Percentiles rank a stretch among this genome's conserved stretches.
These are phyloP conservation scores for Helotiales sp. DNA, from an alignment of 2,329 filamentous ascomycete species.

Conservation along the genomic window DNA sequence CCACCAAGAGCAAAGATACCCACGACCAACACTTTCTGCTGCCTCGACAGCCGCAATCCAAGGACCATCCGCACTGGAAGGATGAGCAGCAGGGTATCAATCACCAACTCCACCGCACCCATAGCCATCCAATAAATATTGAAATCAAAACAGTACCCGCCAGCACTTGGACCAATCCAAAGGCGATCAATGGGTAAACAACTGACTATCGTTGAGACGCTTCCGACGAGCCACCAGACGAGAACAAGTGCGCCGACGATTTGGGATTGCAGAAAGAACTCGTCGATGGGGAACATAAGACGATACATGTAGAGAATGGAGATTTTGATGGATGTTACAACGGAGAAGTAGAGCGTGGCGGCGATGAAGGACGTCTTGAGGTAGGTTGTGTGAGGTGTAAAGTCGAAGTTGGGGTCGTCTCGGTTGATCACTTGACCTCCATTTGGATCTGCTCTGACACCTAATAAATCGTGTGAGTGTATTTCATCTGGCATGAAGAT, in stretches of 20 bases:
- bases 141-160: conserved; percentile 13
- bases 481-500: background rate
- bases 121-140: conserved; percentile 15
- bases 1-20: conserved; percentile 11
- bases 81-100: conserved; percentile 8
- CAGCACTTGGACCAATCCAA: conserved; percentile 2
- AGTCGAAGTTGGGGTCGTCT: conserved; percentile 12
- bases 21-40: conserved; percentile 11
- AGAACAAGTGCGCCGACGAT: conserved; percentile 6
- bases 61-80: conserved; percentile 6
- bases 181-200: conserved; percentile 5
- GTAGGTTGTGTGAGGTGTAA: background rate
- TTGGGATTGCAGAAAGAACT: conserved; percentile 2
- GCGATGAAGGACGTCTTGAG: conserved; percentile 14
- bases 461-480: background rate
- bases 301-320: conserved; percentile 15
- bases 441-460: conserved; percentile 9
- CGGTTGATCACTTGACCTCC: conserved; percentile 7
- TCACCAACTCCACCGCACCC: conserved; percentile 7
- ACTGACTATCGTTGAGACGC: conserved; percentile 4
- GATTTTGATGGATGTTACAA: conserved; percentile 12
- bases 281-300: conserved; percentile 7
- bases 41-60: background rate
- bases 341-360: conserved; percentile 12
- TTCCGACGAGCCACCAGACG: conserved; percentile 12